Evolutionary conservation across 164 flowering plant species (phyloP).

Genomic region (Berberis vulgaris): DNA sequence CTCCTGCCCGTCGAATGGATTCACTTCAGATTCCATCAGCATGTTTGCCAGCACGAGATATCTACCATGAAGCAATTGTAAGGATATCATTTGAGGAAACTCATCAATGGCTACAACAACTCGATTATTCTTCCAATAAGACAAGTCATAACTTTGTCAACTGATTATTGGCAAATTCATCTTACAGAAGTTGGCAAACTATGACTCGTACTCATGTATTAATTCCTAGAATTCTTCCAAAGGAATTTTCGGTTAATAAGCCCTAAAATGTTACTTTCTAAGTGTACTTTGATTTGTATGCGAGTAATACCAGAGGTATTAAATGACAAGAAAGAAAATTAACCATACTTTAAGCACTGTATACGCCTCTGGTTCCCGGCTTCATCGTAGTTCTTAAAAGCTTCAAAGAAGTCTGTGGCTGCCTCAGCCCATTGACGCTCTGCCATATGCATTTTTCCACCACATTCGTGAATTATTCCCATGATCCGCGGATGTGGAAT

Average conservation of each 20-base stretch:
- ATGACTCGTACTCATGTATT: too few species aligned
- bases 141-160: neutral
- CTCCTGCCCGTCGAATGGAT: slow-evolving; percentile 98
- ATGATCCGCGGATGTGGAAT: slow-evolving; percentile 98
- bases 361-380: slow-evolving; percentile 98
- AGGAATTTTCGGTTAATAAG: too few species aligned
- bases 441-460: slow-evolving; percentile 99
- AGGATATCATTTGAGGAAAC: neutral
- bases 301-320: too few species aligned
- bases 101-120: neutral
- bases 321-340: neutral
- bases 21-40: slow-evolving; percentile 98
- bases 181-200: too few species aligned
- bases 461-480: slow-evolving; percentile 99
- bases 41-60: slow-evolving; percentile 90
- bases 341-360: slow-evolving; percentile 87
- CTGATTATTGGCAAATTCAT: neutral
- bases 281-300: too few species aligned
- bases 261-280: too few species aligned
- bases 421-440: slow-evolving; percentile 99
- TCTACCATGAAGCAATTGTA: slow-evolving; percentile 21
- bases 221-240: too few species aligned
- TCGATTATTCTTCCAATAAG: too few species aligned
- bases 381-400: slow-evolving; percentile 98
- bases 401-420: slow-evolving; percentile 99